Evolutionary conservation across 805 yeast genomes (phyloP).

Genomic region (Millerozyma acaciae): DNA sequence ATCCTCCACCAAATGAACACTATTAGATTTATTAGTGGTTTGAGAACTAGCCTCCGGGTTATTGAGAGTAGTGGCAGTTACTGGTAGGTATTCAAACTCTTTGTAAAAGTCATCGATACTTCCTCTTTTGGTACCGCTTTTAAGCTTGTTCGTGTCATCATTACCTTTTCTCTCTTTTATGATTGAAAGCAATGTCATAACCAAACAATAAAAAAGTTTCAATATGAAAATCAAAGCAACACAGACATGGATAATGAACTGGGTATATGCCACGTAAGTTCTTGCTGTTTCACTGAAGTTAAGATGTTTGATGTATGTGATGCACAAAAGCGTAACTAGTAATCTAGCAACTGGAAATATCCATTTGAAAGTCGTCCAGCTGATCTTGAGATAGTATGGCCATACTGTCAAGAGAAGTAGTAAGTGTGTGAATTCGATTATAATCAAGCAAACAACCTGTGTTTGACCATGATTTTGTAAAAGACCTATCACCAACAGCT

Average conservation of each 20-base stretch:
- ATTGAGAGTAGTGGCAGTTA: constrained; percentile 4
- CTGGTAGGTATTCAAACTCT: constrained; percentile 26
- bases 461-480: constrained; percentile 41
- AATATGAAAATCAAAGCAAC: constrained; percentile 27
- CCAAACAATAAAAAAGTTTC: constrained; percentile 27
- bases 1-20: too few species aligned
- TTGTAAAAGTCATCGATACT: constrained; percentile 18
- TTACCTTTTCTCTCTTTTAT: constrained; percentile 8
- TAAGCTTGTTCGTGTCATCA: constrained; percentile 6
- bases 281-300: constrained; percentile 33
- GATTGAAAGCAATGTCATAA: constrained; percentile 21
- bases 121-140: neutral
- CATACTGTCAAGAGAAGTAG: constrained; percentile 16
- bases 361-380: constrained; percentile 28
- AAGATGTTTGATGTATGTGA: constrained; percentile 39
- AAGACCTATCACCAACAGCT: constrained; percentile 42
- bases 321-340: constrained; percentile 36
- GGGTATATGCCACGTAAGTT: constrained; percentile 42
- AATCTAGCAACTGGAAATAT: constrained; percentile 36
- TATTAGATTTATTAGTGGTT: constrained; percentile 4
- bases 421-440: constrained; percentile 30
- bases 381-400: constrained; percentile 27
- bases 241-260: constrained; percentile 36
- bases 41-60: constrained; percentile 1
- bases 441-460: constrained; percentile 39